These are phyloP conservation scores for Cryptococcus deneoformans DNA, from an alignment of 1,284 basidiomycete genomes.

Conservation along the genomic window DNA sequence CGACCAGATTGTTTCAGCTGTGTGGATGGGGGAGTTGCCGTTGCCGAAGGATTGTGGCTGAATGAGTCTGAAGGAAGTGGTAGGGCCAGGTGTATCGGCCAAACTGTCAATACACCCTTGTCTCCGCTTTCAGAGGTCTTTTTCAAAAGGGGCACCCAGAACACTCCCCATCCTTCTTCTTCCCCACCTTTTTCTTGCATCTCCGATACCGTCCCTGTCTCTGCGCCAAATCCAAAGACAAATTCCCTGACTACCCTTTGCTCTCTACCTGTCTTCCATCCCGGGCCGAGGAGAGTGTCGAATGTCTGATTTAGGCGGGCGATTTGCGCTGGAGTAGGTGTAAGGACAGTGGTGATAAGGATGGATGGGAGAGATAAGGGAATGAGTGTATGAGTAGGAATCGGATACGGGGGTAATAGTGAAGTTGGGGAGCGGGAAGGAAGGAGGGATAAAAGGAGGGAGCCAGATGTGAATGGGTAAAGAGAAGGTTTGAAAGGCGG, in stretches of 20 bases:
- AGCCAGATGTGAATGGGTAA: constrained; percentile 9
- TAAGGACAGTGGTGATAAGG: constrained; percentile 11
- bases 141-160: constrained; percentile 29
- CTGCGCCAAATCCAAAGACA: not conserved
- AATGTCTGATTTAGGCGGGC: constrained; percentile 13
- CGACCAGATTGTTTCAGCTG: not conserved
- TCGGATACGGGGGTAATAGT: not conserved
- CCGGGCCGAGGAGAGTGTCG: constrained; percentile 17
- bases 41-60: not conserved
- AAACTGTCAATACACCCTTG: constrained; percentile 37
- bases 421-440: constrained; percentile 1
- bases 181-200: constrained; percentile 13
- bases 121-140: not conserved
- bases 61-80: not conserved
- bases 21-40: not conserved
- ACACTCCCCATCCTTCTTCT: constrained; percentile 26
- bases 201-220: too few relatives aligned
- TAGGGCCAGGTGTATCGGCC: constrained; percentile 35
- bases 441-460: constrained; percentile 7
- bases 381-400: constrained; percentile 6
- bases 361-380: constrained; percentile 25
- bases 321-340: constrained; percentile 14
- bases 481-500: constrained; percentile 3
- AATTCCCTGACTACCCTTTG: not conserved
- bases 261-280: constrained; percentile 18